phyloP scores from a whole-genome alignment of 2,329 filamentous ascomycete genomes.

The Nigrospora osmanthi region DNA sequence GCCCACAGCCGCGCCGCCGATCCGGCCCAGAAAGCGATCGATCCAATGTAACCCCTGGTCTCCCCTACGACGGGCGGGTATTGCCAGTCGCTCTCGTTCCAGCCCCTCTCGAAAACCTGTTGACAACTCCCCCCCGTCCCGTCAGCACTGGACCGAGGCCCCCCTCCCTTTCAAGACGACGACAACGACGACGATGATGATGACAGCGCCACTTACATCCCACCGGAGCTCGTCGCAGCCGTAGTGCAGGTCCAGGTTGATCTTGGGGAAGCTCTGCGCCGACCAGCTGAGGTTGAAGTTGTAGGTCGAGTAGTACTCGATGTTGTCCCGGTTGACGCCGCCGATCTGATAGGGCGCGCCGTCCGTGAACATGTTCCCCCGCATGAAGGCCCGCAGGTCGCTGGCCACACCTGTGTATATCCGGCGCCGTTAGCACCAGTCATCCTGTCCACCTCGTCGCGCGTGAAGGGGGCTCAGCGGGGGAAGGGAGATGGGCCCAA shows the following conservation, averaged over 20 bases:
- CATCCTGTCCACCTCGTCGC: no score
- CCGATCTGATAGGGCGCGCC: neutral
- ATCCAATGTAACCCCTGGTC: conserved; percentile 14
- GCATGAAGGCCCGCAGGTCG: conserved; percentile 8
- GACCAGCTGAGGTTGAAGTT: conserved; percentile 12
- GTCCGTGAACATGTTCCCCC: neutral
- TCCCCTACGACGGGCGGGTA: conserved; percentile 14
- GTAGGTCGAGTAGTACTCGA: conserved; percentile 3
- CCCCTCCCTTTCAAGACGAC: neutral
- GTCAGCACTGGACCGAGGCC: neutral
- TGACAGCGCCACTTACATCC: conserved; percentile 14
- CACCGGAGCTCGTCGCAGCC: conserved; percentile 14
- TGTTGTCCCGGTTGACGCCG: neutral
- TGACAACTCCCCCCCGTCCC: no score
- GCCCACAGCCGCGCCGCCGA: conserved; percentile 2
- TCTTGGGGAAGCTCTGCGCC: conserved; percentile 15
- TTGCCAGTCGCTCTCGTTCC: conserved; percentile 10
- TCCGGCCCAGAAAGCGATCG: conserved; percentile 11
- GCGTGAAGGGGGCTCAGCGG: neutral
- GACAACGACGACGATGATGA: no score
- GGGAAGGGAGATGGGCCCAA: no score
- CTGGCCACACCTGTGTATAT: conserved; percentile 9
- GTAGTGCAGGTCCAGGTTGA: conserved; percentile 11
- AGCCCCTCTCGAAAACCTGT: conserved; percentile 7
- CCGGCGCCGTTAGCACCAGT: neutral